These are phyloP conservation scores for Gynochthodes officinalis DNA, from an alignment of 257 asterid genomes.

Conservation along the genomic window DNA sequence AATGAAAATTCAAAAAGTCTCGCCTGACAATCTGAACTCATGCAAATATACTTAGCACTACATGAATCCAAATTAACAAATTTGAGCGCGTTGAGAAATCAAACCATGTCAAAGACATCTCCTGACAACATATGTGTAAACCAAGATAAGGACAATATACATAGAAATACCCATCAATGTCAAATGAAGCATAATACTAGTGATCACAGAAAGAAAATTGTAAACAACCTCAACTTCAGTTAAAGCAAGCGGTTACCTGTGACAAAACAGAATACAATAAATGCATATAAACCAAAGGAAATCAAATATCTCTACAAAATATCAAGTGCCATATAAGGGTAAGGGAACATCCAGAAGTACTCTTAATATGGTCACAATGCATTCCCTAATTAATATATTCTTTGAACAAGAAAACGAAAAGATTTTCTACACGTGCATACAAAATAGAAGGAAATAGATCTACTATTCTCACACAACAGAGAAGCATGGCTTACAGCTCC, in stretches of 20 bases:
- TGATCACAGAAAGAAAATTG: not conserved
- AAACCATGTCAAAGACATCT: not conserved
- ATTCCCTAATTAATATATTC: not conserved
- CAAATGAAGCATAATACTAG: not conserved
- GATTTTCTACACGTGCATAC: not conserved
- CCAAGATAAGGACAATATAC: not conserved
- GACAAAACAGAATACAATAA: not conserved
- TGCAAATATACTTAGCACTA: not conserved
- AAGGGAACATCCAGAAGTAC: not conserved
- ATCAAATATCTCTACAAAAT: not conserved
- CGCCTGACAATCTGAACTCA: not conserved
- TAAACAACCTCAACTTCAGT: not conserved
- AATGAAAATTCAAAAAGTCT: not conserved
- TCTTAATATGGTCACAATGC: not conserved
- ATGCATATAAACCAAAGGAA: not conserved
- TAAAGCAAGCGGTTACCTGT: not conserved
- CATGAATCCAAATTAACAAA: not conserved
- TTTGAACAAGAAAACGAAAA: not conserved
- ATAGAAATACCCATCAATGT: not conserved
- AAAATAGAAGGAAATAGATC: not conserved
- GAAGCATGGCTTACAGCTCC: conserved; percentile 73
- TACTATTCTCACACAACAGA: not conserved
- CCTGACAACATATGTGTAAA: not conserved
- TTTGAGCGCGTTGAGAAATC: not conserved
- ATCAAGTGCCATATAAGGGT: not conserved